These are phyloP conservation scores for Lactarius deliciosus DNA, from an alignment of 768 basidiomycete genomes.

Conservation along the genomic window DNA sequence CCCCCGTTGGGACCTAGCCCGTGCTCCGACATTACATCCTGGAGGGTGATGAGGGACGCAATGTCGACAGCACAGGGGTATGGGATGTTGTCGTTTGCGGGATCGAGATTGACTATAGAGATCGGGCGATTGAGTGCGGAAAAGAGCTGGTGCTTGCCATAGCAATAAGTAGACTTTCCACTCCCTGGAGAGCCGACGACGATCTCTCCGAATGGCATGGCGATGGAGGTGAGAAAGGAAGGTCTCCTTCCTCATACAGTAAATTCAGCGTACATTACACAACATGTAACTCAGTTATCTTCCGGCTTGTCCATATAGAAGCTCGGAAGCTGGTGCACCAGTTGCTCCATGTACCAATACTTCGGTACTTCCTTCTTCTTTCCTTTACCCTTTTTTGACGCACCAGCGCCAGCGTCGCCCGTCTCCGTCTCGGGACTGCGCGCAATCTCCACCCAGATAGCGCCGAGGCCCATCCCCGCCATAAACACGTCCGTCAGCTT, in stretches of 20 bases:
- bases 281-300: conserved; percentile 1
- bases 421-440: conserved; percentile 33
- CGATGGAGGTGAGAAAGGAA: conserved; percentile 19
- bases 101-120: conserved; percentile 92
- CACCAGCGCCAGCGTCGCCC: conserved; percentile 27
- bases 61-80: conserved; percentile 92
- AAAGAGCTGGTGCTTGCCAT: conserved; percentile 86
- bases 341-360: conserved; percentile 63
- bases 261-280: background rate
- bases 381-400: conserved; percentile 19
- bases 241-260: conserved; percentile 19
- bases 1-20: conserved; percentile 93
- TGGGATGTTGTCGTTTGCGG: conserved; percentile 78
- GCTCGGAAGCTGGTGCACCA: conserved; percentile 54
- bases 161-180: conserved; percentile 87
- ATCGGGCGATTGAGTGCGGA: conserved; percentile 84
- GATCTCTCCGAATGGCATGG: conserved; percentile 86
- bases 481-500: conserved; percentile 38
- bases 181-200: conserved; percentile 85
- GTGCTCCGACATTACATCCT: conserved; percentile 82
- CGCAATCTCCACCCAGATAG: conserved; percentile 68
- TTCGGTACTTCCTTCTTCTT: conserved; percentile 36
- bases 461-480: conserved; percentile 60
- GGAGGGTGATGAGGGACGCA: conserved; percentile 78
- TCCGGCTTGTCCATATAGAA: conserved; percentile 41